Conservation (phyloP, 257 asterid species). For the Nicotiana tabacum region DNA sequence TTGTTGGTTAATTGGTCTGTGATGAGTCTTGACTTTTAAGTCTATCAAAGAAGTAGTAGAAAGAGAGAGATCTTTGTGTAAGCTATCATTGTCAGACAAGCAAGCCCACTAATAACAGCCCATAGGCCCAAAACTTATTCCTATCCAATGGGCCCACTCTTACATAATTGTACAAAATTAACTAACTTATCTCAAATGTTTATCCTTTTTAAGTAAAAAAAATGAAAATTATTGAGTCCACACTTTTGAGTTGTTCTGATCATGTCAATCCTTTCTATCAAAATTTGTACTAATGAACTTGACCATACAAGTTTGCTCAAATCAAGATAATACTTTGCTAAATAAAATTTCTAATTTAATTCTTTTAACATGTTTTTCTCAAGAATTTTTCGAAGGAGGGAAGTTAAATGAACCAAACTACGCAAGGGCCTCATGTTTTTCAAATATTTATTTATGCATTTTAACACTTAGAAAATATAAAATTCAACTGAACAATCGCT, state of each 20-base stretch:
- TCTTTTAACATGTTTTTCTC: not conserved
- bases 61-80: not conserved
- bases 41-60: not conserved
- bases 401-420: not conserved
- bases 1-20: slow-evolving; percentile 9
- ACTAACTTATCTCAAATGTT: not conserved
- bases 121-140: slow-evolving; percentile 6
- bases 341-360: not conserved
- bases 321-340: not conserved
- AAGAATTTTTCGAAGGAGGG: not conserved
- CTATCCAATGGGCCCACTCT: not conserved
- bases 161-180: not conserved
- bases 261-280: not conserved
- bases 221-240: not conserved
- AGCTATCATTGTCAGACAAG: not conserved
- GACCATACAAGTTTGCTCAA: not conserved
- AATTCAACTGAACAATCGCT: too few species aligned
- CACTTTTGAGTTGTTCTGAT: not conserved
- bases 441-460: not conserved
- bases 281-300: not conserved
- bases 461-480: not conserved
- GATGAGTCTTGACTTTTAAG: slow-evolving; percentile 11
- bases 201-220: not conserved
- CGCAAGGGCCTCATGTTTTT: not conserved
- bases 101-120: not conserved